Evolutionary conservation across 1,284 basidiomycete genomes (phyloP), one percentile per base, ranked within the genome.

Genomic region (Pascua guehoae): DNA sequence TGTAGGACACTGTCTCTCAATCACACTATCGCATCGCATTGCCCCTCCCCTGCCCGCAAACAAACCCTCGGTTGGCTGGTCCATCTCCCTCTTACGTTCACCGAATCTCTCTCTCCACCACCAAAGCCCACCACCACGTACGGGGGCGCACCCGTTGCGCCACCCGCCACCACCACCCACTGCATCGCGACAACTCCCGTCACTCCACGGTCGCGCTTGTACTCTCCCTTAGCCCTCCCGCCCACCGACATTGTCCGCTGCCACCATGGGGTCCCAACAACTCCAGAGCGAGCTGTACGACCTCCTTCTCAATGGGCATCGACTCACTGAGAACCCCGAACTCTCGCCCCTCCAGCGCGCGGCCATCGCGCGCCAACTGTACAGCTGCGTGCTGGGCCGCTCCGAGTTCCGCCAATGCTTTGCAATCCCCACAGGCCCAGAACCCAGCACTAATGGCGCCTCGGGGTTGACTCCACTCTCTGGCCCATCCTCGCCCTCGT

Each of bases 371-470:
- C 60, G 70, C 8, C 64, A 64, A 43, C 54, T 74, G 15, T 72
- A 67, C 62, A 53, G 61, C 14, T 62, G 67, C 16, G 57, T 74
- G 40, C 70, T 66, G 58, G 62, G 59, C 18, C 55, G 56, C n/a
- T 60, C 61, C 9, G 67, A 71, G 38, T 70, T 67, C 68, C 44
- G 48, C 15, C 24, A 46, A 43, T 2, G 48, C 60, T 32, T 69
- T 69, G 54, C 49, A 32, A 32, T 68, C 1, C 57, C 57, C 36
- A 50, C 47, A 5, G 37, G 49, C 17, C 38, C 39, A 5, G 38
- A 49, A 7, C 45, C 24, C 24, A 32, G 24, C 24, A 32, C 24
- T 32, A 32, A 32, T 7, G 24, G 24, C 24, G 24, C 24, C 24
- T 32, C 24, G 47, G n/a, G 14, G 40, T 41, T 15, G 50, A 43